Evolutionary conservation across 2,329 filamentous ascomycete species (phyloP), one percentile per base, ranked within the genome.

Genomic region (Dothiorella sarmentorum): DNA sequence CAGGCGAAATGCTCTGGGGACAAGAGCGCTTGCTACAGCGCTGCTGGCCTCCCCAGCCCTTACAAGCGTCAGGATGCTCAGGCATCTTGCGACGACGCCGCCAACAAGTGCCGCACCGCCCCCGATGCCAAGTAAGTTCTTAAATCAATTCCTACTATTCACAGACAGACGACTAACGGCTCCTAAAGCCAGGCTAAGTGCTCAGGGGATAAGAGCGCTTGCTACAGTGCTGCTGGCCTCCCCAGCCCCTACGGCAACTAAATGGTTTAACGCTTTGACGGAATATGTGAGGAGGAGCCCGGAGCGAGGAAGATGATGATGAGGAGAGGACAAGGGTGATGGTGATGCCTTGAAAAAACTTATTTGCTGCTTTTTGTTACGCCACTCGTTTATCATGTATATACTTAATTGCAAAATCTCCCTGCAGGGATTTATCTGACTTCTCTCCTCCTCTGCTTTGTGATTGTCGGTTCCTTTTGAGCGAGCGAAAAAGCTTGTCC

Each of bases 231-330:
- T 17, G 51, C 37, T 7, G 26, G 26, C 22, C 51, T 55, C 2
- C 33, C 33, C 7, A 55, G 26, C 51, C 51, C 51, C 35, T 55
- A 55, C 51, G 22, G 18, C 47, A 52, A 52, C 40, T 43, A 43
- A 43, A 13, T 22, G 22, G 40, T 9, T 43, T n/a, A n/a, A n/a
- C n/a, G 3, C 11, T 5, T 40, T n/a, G n/a, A 40, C 5, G 40
- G 22, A 9, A 43, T 27, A 9, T n/a, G 26, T 2, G 13, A 22
- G 2, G 13, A 40, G 3, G 9, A 22, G 22, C 1, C 10, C 22
- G 37, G 17, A 0, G 10, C 2, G 37, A 40, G 22, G 22, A 1
- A 6, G 22, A 15, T 27, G 13, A n/a, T n/a, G 22, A n/a, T 43
- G 22, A 17, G 17, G 7, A 42, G 7, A 13, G 5, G 22, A 15